phyloP scores from a whole-genome alignment of 2,329 filamentous ascomycete genomes.

The Stachybotrys echinatus region DNA sequence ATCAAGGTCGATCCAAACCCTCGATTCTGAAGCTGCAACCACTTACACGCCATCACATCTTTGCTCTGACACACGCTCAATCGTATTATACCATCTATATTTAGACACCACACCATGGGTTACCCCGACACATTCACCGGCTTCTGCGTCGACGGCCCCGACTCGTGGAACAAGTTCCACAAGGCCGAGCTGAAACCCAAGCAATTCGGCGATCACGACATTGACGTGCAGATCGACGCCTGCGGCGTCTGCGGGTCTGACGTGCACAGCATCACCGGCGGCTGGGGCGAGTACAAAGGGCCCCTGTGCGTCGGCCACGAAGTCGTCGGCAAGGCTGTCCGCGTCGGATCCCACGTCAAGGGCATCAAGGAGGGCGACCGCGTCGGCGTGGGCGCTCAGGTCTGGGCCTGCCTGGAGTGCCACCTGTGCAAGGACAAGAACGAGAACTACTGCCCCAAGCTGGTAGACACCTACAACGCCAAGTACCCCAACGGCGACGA shows the following conservation, averaged over 20 bases:
- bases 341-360: conserved; percentile 38
- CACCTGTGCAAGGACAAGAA: conserved; percentile 40
- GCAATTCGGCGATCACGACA: conserved; percentile 25
- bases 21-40: no score
- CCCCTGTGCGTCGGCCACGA: conserved; percentile 53
- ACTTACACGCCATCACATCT: no score
- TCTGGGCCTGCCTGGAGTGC: conserved; percentile 50
- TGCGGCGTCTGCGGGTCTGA: conserved; percentile 62
- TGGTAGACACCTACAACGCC: conserved; percentile 52
- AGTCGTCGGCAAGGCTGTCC: conserved; percentile 50
- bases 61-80: neutral
- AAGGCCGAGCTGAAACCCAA: conserved; percentile 31
- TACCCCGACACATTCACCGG: conserved; percentile 39
- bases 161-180: conserved; percentile 35
- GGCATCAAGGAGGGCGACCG: conserved; percentile 56
- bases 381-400: conserved; percentile 59
- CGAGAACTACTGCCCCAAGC: conserved; percentile 43
- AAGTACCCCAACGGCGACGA: conserved; percentile 54
- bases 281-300: conserved; percentile 44
- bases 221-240: conserved; percentile 68
- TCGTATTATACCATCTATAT: neutral
- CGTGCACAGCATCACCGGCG: conserved; percentile 52
- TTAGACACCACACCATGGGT: conserved; percentile 24
- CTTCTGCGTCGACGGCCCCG: conserved; percentile 35
- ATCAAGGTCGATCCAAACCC: neutral